phyloP scores from a whole-genome alignment of 257 asterid species.

The Penstemon barbatus region DNA sequence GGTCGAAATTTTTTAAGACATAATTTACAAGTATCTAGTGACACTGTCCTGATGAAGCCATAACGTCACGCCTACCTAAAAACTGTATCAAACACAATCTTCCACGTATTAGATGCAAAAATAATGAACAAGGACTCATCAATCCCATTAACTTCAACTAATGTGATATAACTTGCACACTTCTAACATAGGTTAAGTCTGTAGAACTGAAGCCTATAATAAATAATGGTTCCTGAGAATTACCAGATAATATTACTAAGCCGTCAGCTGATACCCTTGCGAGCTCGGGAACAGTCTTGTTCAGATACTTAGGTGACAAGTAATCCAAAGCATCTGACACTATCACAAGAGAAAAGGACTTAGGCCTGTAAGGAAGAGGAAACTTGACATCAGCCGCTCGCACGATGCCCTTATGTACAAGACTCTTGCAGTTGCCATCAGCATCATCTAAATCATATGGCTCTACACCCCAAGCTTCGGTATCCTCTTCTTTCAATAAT shows the following conservation, averaged over 20 bases:
- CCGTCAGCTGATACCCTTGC: slow-evolving; percentile 79
- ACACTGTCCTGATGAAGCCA: not conserved
- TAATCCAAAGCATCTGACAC: slow-evolving; percentile 87
- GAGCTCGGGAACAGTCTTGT: slow-evolving; percentile 71
- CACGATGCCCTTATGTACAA: slow-evolving; percentile 73
- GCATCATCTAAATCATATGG: slow-evolving; percentile 80
- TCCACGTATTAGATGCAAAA: slow-evolving; percentile 1
- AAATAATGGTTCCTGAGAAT: slow-evolving; percentile 22
- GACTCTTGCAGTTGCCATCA: slow-evolving; percentile 72
- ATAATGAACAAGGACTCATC: slow-evolving; percentile 6
- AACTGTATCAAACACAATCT: not conserved
- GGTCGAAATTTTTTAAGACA: not conserved
- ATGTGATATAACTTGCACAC: not conserved
- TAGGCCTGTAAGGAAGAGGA: slow-evolving; percentile 84
- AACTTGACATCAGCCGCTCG: slow-evolving; percentile 89
- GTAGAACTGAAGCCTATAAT: not conserved
- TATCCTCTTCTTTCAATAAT: slow-evolving; percentile 73
- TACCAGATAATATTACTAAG: slow-evolving; percentile 76
- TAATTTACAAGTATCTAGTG: not conserved
- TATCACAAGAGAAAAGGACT: slow-evolving; percentile 80
- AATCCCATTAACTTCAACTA: slow-evolving; percentile 7
- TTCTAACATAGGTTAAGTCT: not conserved
- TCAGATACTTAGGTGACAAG: slow-evolving; percentile 80
- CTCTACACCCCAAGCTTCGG: slow-evolving; percentile 93
- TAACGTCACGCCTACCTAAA: not conserved